Evolutionary conservation across 2,329 filamentous ascomycete genomes (phyloP), one percentile per base, ranked within the genome.

Genomic region (Paecilomyces sp.): DNA sequence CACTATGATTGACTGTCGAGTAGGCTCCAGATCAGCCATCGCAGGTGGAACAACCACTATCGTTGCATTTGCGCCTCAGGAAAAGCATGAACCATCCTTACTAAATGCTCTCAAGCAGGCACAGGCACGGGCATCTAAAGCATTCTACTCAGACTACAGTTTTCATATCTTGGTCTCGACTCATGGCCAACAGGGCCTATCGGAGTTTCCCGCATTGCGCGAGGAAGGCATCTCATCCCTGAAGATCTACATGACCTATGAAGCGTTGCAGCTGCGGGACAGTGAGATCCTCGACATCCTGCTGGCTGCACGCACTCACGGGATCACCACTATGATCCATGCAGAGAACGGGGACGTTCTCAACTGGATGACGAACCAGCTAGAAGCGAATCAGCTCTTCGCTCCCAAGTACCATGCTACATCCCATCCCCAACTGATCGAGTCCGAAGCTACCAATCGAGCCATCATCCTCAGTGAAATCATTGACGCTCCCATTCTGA

Each of bases 381-480:
- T 78, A 6, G 75, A 78, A 58, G 63, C 60, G 3, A 71, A 70
- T 47, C 64, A 67, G 8, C 64, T 69, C 55, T 68, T 68, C 2
- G 74, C 73, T 5, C 77, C 77, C 0, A 75, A 73, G 61, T 78
- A 74, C 58, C 77, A 80, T 61, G 75, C 76, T 1, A 64, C 77
- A 1, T 74, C 77, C 2, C 67, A 77, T 1, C 77, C 78, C 0
- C 65, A 72, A 4, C 65, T 76, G 12, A 74, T 74, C 51, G 72
- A 81, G 70, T 66, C 72, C 56, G 77, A 80, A 64, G 78, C 78
- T 2, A 77, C 77, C 0, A 75, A 83, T 66, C 77, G 81, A 6
- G 79, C 78, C 53, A 83, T 84, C 59, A 74, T 75, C 1, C 69
- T 84, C 0, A 76, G 80, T 0, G 75, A 80, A 60, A 69, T 84